A percentile compares a stretch with the other conserved stretches of the same genome.
Conservation (phyloP, 108 stramenopile genomes). For the Pelagomonas calceolata region DNA sequence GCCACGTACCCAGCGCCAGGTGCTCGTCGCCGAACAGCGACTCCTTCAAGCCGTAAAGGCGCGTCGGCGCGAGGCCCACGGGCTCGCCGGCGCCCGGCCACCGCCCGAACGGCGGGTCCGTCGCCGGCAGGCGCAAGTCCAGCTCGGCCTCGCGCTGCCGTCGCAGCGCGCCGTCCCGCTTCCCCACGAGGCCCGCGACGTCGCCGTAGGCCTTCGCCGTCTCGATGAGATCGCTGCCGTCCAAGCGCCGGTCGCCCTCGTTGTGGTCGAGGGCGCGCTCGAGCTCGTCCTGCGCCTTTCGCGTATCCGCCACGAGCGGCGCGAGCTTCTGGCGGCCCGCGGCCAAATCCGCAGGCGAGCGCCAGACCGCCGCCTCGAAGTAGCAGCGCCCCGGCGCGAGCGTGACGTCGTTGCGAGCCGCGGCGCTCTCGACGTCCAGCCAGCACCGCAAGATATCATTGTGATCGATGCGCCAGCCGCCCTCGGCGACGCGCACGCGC, state of each 20-base stretch:
- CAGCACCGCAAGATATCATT: conserved; percentile 40
- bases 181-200: conserved; percentile 27
- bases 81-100: too few relatives aligned
- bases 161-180: conserved; percentile 32
- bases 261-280: conserved; percentile 45
- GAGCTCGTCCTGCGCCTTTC: conserved; percentile 31
- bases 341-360: conserved; percentile 31
- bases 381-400: conserved; percentile 39
- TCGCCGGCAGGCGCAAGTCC: conserved; percentile 10
- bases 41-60: too few relatives aligned
- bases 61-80: too few relatives aligned
- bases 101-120: too few relatives aligned
- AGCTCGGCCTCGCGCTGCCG: conserved; percentile 31
- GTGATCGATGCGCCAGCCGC: conserved; percentile 49
- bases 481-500: conserved; percentile 36
- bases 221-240: conserved; percentile 50
- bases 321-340: conserved; percentile 24
- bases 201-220: conserved; percentile 34
- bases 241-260: conserved; percentile 56
- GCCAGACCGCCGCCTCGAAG: conserved; percentile 43
- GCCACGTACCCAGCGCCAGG: too few relatives aligned
- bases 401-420: conserved; percentile 36
- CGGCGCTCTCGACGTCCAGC: conserved; percentile 30
- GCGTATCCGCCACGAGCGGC: conserved; percentile 31
- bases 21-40: too few relatives aligned